Evolutionary conservation across 2,329 filamentous ascomycete genomes (phyloP).

Genomic region (Talaromyces sp.): DNA sequence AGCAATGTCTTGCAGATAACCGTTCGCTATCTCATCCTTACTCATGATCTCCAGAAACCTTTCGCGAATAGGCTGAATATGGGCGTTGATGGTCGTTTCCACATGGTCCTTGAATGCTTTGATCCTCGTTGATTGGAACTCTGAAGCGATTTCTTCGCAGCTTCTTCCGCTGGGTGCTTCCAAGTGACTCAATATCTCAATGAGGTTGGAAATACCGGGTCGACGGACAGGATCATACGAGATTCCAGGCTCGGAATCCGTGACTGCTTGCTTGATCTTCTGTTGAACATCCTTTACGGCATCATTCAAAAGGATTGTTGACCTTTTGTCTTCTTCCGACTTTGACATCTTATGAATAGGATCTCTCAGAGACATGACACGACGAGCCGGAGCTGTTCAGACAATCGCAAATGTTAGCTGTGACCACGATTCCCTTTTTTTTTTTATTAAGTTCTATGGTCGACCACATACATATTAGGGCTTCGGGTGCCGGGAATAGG

Average conservation of each 20-base stretch:
- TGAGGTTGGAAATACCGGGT: conserved; percentile 82
- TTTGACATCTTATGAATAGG: conserved; percentile 92
- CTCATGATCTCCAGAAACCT: conserved; percentile 31
- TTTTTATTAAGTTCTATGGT: too few relatives aligned
- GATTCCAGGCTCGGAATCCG: conserved; percentile 66
- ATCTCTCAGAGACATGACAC: conserved; percentile 83
- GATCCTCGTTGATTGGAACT: conserved; percentile 48
- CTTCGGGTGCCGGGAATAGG: conserved; percentile 64
- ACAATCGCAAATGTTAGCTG: background rate
- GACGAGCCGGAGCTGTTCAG: conserved; percentile 66
- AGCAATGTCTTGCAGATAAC: conserved; percentile 31
- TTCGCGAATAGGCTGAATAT: conserved; percentile 35
- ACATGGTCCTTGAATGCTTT: conserved; percentile 63
- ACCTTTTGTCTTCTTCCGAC: conserved; percentile 67
- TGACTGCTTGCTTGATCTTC: conserved; percentile 72
- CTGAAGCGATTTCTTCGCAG: conserved; percentile 47
- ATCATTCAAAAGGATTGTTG: conserved; percentile 81
- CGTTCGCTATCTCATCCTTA: conserved; percentile 25
- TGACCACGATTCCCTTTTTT: background rate
- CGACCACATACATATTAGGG: conserved; percentile 61
- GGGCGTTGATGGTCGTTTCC: conserved; percentile 42
- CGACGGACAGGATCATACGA: conserved; percentile 67
- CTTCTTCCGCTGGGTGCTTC: conserved; percentile 55
- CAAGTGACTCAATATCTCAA: conserved; percentile 75
- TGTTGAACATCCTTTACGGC: conserved; percentile 57